Percentiles rank a stretch among this genome's conserved stretches.
Conservation (phyloP, 306 rosid genomes). For the Rosa chinensis region DNA sequence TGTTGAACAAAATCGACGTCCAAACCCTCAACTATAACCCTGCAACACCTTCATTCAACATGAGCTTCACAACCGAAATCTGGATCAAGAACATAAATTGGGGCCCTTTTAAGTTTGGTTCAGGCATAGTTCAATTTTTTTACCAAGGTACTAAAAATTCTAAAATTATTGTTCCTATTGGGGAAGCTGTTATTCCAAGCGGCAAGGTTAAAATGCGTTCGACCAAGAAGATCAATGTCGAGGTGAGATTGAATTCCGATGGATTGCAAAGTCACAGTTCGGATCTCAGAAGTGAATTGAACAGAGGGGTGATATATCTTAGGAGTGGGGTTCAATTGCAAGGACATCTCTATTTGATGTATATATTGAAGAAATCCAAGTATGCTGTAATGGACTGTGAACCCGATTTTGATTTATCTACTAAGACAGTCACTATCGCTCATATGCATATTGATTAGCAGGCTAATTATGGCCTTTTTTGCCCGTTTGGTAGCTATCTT, state of each 20-base stretch:
- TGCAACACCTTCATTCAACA: background rate
- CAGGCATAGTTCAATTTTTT: background rate
- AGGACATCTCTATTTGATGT: slow-evolving; percentile 2
- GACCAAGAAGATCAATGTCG: background rate
- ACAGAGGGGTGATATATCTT: background rate
- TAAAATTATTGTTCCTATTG: background rate
- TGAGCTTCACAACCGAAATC: slow-evolving; percentile 4
- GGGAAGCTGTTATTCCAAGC: background rate
- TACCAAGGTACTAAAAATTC: background rate
- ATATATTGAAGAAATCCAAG: background rate
- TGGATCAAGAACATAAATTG: slow-evolving; percentile 5
- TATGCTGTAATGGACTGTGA: background rate
- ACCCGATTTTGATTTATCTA: background rate
- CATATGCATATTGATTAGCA: background rate
- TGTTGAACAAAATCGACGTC: background rate
- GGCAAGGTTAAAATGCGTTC: slow-evolving; percentile 14
- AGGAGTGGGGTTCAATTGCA: background rate
- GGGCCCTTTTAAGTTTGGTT: background rate
- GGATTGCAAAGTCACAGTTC: background rate
- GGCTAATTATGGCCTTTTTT: background rate
- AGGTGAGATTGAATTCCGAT: background rate
- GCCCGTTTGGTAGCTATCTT: background rate
- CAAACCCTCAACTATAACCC: background rate
- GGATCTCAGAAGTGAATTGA: background rate
- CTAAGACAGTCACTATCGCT: background rate